These are phyloP conservation scores for Colletotrichum viniferum DNA, from an alignment of 2,329 filamentous ascomycete species.

Conservation along the genomic window DNA sequence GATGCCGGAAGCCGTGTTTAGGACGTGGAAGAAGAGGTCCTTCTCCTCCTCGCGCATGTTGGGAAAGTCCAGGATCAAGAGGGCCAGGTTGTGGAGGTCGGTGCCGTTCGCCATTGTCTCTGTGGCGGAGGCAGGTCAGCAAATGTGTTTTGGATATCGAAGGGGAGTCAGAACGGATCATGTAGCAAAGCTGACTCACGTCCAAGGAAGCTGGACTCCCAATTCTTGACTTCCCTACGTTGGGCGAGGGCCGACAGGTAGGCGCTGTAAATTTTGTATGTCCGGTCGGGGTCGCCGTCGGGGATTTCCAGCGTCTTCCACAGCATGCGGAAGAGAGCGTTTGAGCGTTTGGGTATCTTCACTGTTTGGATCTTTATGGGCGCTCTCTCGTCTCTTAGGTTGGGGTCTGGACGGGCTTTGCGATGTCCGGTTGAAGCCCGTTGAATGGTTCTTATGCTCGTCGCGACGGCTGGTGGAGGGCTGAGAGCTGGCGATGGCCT, in stretches of 20 bases:
- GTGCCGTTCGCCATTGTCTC: not conserved
- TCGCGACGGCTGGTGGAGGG: not conserved
- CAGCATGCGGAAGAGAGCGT: not conserved
- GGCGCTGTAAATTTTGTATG: not conserved
- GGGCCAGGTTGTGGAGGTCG: constrained; percentile 2
- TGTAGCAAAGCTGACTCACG: not conserved
- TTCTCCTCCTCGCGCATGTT: not conserved
- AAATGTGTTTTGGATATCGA: not conserved
- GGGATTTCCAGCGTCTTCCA: not conserved
- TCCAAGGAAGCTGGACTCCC: not conserved
- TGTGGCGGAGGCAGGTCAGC: not conserved
- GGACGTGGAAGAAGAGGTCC: constrained; percentile 22
- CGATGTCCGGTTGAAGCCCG: not conserved
- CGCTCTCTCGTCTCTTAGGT: not conserved
- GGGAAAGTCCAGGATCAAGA: not conserved
- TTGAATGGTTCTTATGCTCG: not conserved
- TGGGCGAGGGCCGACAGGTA: not conserved
- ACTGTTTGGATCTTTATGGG: not conserved
- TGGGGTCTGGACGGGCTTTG: not conserved
- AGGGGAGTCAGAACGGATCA: not conserved
- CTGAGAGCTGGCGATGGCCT: not conserved
- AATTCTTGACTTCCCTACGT: not conserved
- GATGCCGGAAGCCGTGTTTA: constrained; percentile 34
- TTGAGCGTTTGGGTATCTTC: not conserved
- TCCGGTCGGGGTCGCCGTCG: not conserved